Evolutionary conservation across 495 filamentous ascomycete genomes (phyloP), one percentile per base, ranked within the genome.

Genomic region (Penicillium maclennaniae): DNA sequence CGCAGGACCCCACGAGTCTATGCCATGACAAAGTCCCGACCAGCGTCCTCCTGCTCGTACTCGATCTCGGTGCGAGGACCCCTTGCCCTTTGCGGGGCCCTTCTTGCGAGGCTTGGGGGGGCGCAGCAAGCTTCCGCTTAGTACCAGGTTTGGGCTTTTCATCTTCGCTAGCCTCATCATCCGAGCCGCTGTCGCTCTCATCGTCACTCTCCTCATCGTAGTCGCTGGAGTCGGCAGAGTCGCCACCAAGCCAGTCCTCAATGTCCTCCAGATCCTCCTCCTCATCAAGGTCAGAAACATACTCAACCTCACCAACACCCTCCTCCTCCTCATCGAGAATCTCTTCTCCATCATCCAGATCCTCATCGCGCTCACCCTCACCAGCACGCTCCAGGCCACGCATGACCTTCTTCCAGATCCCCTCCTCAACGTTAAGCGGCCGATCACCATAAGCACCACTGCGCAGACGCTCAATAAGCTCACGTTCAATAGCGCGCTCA

Each of bases 351-450:
- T 92, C 88, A 60, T 97, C 92, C 65, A 92, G 63, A 67, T 97
- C 92, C 73, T 88, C 83, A 71, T 97, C 93, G 57, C 91, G 78
- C 60, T 77, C 78, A 42, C 87, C 93, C 65, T 93, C 89, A 21
- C 92, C 91, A 58, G 84, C 82, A 51, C 85, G 79, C 79, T 97
- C 95, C 66, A 97, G 73, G 2, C 91, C 92, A 41, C 85, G 84
- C 43, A 98, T 79, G 23, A 98, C 95, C 81, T 90, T 93, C 86
- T 96, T 96, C 93, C 93, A 98, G 55, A 98, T 91, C 14, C 76
- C 77, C 69, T 95, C 89, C 66, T 93, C 91, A 15, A 93, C 90
- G 73, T 98, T 98, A 53, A 98, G 70, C 38, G 95, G 93, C 65
- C 87, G 81, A 65, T 97, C 91, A 39, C 93, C 95, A 76, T 97